Base-by-base conservation (phyloP, 208 protist genomes). In the Tetramitus jugosus region DNA sequence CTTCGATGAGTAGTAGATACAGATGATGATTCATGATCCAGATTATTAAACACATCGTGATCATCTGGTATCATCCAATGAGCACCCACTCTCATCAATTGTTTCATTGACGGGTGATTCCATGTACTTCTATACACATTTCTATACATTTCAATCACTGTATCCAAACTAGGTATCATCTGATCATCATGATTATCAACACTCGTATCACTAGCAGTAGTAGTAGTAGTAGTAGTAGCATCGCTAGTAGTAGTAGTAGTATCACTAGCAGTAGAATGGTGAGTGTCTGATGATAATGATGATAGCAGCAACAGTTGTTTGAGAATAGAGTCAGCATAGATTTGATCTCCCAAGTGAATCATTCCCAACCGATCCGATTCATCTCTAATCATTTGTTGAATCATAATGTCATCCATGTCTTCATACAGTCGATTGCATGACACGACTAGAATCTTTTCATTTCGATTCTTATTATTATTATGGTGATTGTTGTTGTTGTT, bases 41-140 rank as follows among this genome's bases (percentile, higher is more conserved):
- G 17, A 31, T 71, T 71, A 26, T 71, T 71, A 7, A 49, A 35
- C 7, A 71, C 49, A 46, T 71, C 64, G 33, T 71, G 64, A 33
- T 71, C 64, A 31, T 71, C 64, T 20, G 64, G 64, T 35, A 71
- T 52, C 64, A 71, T 71, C 40, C 23, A 71, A 49, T 71, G 64
- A 33, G 64, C 29, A 7, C 64, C 64, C 8, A n/a, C 20, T 46
- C 40, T 71, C 33, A 71, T 49, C 2, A 71, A 35, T n/a, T 14
- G 2, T 35, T 33, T 10, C 33, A 49, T 39, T 35, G 39, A 20
- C 29, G 31, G 35, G 17, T 23, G 6, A 26, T 46, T 49, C 64
- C 64, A 71, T 49, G 64, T 71, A 23, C 17, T 49, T 49, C 64
- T 1, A 33, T 71, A 71, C 3, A 71, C 35, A 17, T 71, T 42